phyloP scores from a whole-genome alignment of 2,329 filamentous ascomycete species.

The Alternaria burnsii region DNA sequence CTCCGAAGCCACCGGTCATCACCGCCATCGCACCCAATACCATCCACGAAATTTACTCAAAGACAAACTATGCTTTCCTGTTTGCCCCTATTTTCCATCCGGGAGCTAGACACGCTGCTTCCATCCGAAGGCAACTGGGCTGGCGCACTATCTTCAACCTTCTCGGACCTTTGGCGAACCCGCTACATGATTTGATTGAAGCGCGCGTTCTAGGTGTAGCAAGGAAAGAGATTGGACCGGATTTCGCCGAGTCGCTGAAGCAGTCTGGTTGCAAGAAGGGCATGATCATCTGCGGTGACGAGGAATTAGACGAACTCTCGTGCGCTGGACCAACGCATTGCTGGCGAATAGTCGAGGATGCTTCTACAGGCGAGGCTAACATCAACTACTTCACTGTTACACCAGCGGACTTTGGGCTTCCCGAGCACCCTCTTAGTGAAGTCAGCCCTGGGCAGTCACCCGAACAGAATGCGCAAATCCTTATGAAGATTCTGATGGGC shows the following conservation, averaged over 20 bases:
- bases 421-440: slow-evolving; percentile 73
- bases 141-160: slow-evolving; percentile 99
- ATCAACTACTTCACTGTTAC: slow-evolving; percentile 80
- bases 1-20: slow-evolving; percentile 76
- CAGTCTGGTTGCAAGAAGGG: slow-evolving; percentile 82
- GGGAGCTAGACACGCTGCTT: slow-evolving; percentile 88
- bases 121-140: slow-evolving; percentile 85
- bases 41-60: slow-evolving; percentile 75
- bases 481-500: slow-evolving; percentile 78
- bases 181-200: slow-evolving; percentile 79
- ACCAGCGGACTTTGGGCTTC: slow-evolving; percentile 87
- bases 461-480: slow-evolving; percentile 83
- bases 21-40: slow-evolving; percentile 75
- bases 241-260: slow-evolving; percentile 85
- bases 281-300: slow-evolving; percentile 89
- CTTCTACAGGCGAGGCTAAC: slow-evolving; percentile 58
- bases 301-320: slow-evolving; percentile 94
- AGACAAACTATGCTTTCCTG: slow-evolving; percentile 91
- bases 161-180: slow-evolving; percentile 90
- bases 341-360: slow-evolving; percentile 75
- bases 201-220: slow-evolving; percentile 94
- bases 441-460: slow-evolving; percentile 89
- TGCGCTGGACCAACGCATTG: slow-evolving; percentile 89
- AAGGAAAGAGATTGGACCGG: slow-evolving; percentile 82
- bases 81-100: slow-evolving; percentile 97